A percentile compares a stretch with the other conserved stretches of the same genome.
Conservation (phyloP, 345 rosid genomes). For the Brassica cretica region DNA sequence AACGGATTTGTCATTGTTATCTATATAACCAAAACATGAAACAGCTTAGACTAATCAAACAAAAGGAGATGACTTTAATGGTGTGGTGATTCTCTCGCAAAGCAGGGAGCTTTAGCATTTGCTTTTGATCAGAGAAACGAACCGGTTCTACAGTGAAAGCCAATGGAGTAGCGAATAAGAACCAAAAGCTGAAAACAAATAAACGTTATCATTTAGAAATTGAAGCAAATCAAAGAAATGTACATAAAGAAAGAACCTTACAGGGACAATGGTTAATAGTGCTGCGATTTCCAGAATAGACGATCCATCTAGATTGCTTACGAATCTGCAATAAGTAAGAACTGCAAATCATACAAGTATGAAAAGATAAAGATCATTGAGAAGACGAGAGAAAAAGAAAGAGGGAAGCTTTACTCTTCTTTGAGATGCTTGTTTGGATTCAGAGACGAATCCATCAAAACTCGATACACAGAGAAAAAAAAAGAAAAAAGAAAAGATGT, state of each 20-base stretch:
- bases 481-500: background rate
- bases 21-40: constrained; percentile 6
- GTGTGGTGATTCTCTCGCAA: background rate
- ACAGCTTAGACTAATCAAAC: constrained; percentile 7
- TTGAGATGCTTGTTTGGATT: constrained; percentile 78
- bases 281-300: constrained; percentile 69
- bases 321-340: constrained; percentile 52
- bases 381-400: constrained; percentile 10
- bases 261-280: constrained; percentile 63
- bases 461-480: constrained; percentile 7
- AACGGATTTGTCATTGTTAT: constrained; percentile 18
- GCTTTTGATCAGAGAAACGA: constrained; percentile 12
- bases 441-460: constrained; percentile 59
- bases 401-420: constrained; percentile 55
- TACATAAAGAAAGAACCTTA: constrained; percentile 17
- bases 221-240: background rate
- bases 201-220: background rate
- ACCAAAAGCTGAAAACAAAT: constrained; percentile 51
- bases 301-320: constrained; percentile 81
- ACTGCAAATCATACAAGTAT: background rate
- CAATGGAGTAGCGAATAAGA: constrained; percentile 54
- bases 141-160: constrained; percentile 44
- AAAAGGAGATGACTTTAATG: background rate
- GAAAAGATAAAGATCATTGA: background rate
- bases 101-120: constrained; percentile 5